Evolutionary conservation across 257 asterid species (phyloP).

Genomic region (Scutellaria galericulata): DNA sequence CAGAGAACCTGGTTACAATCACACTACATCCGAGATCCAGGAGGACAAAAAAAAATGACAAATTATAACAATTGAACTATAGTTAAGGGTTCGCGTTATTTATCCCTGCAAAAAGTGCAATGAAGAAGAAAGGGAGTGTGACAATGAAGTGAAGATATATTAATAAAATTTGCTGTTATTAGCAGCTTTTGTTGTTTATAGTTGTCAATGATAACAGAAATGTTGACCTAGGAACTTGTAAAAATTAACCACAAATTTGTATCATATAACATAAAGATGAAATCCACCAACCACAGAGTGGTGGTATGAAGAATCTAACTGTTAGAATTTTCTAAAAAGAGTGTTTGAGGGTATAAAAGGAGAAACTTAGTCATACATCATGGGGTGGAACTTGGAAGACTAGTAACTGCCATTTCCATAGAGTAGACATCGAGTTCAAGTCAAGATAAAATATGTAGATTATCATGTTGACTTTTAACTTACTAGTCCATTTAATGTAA

Average conservation of each 20-base stretch:
- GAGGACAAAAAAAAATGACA: background rate
- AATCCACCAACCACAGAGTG: conserved; percentile 19
- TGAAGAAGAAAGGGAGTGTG: background rate
- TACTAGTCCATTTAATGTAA: conserved; percentile 2
- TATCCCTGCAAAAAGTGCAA: background rate
- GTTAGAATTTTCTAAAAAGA: background rate
- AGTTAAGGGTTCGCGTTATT: background rate
- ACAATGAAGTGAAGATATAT: background rate
- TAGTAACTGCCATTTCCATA: background rate
- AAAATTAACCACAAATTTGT: background rate
- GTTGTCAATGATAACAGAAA: background rate
- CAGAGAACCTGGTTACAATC: background rate
- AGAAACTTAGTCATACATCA: background rate
- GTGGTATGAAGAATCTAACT: background rate
- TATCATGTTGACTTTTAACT: conserved; percentile 21
- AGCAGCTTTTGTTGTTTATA: background rate
- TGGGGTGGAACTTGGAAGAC: background rate
- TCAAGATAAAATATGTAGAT: background rate
- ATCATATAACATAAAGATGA: background rate
- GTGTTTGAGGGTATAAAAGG: background rate
- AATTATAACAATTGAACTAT: background rate
- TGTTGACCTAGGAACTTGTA: background rate
- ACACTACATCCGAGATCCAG: background rate
- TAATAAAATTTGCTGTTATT: background rate
- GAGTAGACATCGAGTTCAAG: background rate